A percentile compares a stretch with the other conserved stretches of the same genome.
These are phyloP conservation scores for Mrakia frigida DNA, from an alignment of 768 basidiomycete genomes.

Conservation along the genomic window DNA sequence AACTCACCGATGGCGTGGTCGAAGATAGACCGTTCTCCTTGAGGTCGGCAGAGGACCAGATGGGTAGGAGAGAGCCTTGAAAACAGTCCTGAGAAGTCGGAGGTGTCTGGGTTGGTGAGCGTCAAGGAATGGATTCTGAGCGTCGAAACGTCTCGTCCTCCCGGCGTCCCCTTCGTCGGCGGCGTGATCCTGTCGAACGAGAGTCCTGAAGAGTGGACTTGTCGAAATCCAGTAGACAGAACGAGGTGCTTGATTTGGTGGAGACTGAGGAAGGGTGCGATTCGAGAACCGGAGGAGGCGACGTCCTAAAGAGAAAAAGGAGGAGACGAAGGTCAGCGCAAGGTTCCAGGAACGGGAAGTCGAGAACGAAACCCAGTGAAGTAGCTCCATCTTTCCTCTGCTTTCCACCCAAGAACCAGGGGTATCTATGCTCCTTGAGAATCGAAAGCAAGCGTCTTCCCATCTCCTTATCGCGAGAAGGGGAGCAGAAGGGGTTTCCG, in stretches of 20 bases:
- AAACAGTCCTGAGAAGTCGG: not conserved
- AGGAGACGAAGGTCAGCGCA: not conserved
- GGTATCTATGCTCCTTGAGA: too few species aligned
- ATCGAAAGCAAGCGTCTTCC: too few species aligned
- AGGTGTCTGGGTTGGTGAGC: not conserved
- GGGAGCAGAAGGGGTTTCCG: not conserved
- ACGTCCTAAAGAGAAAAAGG: not conserved
- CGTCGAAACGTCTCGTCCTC: not conserved
- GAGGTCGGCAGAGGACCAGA: constrained; percentile 1
- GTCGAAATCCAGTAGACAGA: not conserved
- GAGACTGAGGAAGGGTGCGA: not conserved
- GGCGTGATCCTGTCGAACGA: not conserved
- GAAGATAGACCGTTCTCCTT: constrained; percentile 5
- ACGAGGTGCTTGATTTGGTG: constrained; percentile 7
- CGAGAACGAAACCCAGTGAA: not conserved
- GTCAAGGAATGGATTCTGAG: not conserved
- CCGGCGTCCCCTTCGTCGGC: not conserved
- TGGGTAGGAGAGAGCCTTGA: not conserved
- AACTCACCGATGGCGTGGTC: constrained; percentile 2
- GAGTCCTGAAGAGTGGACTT: not conserved
- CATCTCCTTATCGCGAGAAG: too few species aligned
- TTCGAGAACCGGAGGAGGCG: not conserved
- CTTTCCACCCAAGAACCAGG: too few species aligned
- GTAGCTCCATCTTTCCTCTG: too few species aligned
- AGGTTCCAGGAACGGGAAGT: not conserved